Evolutionary conservation across 441 rosid genomes (phyloP).

Genomic region (Pelargonium australe): DNA sequence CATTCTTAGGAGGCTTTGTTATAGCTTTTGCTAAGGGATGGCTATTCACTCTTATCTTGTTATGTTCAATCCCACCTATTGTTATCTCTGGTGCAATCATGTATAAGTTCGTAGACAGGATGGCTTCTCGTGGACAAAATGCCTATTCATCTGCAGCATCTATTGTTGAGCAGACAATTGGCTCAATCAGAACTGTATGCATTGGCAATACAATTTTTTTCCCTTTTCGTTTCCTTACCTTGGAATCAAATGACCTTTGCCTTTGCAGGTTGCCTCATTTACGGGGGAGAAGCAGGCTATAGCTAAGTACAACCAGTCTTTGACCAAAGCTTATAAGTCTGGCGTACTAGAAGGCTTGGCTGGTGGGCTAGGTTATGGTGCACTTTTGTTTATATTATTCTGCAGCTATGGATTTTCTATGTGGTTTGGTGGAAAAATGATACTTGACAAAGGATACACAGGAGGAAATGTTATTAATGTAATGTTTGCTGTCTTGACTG

Average conservation of each 20-base stretch:
- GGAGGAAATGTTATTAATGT: conserved; percentile 62
- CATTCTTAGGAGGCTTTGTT: conserved; percentile 56
- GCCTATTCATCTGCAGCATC: conserved; percentile 62
- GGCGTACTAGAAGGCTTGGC: conserved; percentile 52
- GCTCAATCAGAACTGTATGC: conserved; percentile 69
- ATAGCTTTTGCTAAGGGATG: conserved; percentile 59
- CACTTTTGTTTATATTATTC: conserved; percentile 31
- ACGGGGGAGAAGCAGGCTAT: conserved; percentile 62
- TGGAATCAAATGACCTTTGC: neutral
- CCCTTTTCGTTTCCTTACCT: neutral
- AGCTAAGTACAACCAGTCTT: conserved; percentile 43
- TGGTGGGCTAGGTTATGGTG: conserved; percentile 54
- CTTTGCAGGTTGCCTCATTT: conserved; percentile 59
- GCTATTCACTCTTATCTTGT: conserved; percentile 46
- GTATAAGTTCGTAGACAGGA: conserved; percentile 39
- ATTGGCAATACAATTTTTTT: neutral
- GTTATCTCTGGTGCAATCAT: conserved; percentile 47
- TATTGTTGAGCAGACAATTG: conserved; percentile 68
- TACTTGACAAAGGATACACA: conserved; percentile 44
- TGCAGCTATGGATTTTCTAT: conserved; percentile 47
- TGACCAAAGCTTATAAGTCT: conserved; percentile 49
- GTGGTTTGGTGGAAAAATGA: conserved; percentile 53
- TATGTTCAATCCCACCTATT: conserved; percentile 49
- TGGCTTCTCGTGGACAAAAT: conserved; percentile 54
- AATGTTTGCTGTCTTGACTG: conserved; percentile 47